Evolutionary conservation across 306 rosid genomes (phyloP).

Genomic region (Prunus kanzakura): DNA sequence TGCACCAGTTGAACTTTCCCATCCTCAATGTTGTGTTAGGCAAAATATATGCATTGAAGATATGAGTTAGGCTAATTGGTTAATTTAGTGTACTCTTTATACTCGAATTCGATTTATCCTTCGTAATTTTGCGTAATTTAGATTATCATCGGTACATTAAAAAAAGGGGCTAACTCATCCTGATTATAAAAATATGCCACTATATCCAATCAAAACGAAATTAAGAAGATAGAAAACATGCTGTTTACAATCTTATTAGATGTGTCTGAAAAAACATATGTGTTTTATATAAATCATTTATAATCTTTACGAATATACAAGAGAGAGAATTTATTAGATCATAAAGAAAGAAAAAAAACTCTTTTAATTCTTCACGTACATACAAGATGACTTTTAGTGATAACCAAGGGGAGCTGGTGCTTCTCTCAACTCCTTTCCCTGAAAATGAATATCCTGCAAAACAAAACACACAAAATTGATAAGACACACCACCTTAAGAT

Average conservation of each 20-base stretch:
- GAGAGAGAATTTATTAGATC: background rate
- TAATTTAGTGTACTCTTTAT: too few relatives aligned
- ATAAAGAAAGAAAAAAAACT: background rate
- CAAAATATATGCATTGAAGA: too few relatives aligned
- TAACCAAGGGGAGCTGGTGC: conserved; percentile 79
- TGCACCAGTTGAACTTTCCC: too few relatives aligned
- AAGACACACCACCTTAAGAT: background rate
- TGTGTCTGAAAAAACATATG: too few relatives aligned
- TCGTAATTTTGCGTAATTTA: too few relatives aligned
- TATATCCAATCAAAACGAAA: background rate
- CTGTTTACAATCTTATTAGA: background rate
- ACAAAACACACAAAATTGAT: background rate
- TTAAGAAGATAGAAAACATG: background rate
- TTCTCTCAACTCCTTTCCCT: conserved; percentile 65
- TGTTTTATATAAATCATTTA: background rate
- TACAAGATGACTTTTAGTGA: conserved; percentile 30
- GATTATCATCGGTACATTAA: too few relatives aligned
- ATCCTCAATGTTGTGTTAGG: too few relatives aligned
- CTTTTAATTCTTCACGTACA: background rate
- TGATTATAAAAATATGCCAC: too few relatives aligned
- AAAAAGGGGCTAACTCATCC: too few relatives aligned
- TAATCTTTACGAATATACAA: background rate
- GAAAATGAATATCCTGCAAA: conserved; percentile 73
- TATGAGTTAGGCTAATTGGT: too few relatives aligned
- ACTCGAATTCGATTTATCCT: too few relatives aligned